A percentile compares a stretch with the other conserved stretches of the same genome.
Conservation (phyloP, 352 stramenopile genomes). For the Globisporangium cederbergense region DNA sequence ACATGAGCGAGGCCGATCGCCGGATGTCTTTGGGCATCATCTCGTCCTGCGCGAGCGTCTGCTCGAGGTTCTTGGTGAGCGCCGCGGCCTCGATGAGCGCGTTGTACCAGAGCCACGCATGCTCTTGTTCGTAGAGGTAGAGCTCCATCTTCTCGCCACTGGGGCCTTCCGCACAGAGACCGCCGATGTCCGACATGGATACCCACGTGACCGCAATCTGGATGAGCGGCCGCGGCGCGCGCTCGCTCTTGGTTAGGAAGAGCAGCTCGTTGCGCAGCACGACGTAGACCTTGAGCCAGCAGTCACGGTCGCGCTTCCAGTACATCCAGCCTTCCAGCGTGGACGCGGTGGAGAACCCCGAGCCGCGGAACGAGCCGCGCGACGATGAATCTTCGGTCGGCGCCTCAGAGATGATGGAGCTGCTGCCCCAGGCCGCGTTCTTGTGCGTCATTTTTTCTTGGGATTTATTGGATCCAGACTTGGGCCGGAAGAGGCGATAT, state of each 20-base stretch:
- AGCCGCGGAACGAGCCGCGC: constrained; percentile 30
- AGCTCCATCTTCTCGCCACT: constrained; percentile 73
- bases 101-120: constrained; percentile 56
- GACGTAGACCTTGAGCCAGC: constrained; percentile 77
- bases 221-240: constrained; percentile 39
- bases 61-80: constrained; percentile 46
- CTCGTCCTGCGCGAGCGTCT: constrained; percentile 26
- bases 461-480: not conserved
- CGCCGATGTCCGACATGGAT: constrained; percentile 40
- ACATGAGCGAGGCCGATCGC: constrained; percentile 22
- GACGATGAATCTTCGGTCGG: constrained; percentile 33
- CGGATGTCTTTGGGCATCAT: constrained; percentile 17
- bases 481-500: not conserved
- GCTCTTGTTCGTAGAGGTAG: constrained; percentile 60
- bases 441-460: constrained; percentile 24
- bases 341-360: constrained; percentile 14
- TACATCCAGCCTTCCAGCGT: constrained; percentile 70
- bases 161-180: constrained; percentile 43
- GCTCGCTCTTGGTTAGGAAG: constrained; percentile 55
- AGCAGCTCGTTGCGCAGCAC: constrained; percentile 65
- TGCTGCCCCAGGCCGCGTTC: constrained; percentile 19
- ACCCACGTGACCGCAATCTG: constrained; percentile 65
- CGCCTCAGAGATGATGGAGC: constrained; percentile 42
- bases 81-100: constrained; percentile 57
- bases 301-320: constrained; percentile 58